Percentiles rank a stretch among this genome's conserved stretches.
phyloP scores from a whole-genome alignment of 352 stramenopile genomes.

The Phytopythium aichiense region DNA sequence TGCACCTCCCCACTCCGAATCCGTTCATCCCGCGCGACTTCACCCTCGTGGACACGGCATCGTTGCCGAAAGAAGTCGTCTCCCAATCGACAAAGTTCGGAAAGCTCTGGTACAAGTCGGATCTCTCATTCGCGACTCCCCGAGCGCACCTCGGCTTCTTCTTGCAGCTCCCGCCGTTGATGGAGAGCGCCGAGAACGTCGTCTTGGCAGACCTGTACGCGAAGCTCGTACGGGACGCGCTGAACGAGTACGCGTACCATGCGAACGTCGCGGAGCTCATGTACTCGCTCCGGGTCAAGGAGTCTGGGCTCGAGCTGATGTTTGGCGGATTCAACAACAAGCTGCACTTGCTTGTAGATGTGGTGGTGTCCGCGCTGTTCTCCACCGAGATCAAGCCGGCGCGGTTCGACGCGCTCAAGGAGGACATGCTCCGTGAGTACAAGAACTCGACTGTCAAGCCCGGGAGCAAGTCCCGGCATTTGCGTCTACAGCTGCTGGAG shows the following conservation, averaged over 20 bases:
- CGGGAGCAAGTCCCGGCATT: constrained; percentile 54
- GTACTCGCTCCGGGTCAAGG: constrained; percentile 66
- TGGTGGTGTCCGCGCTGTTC: constrained; percentile 57
- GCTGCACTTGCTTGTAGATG: constrained; percentile 50
- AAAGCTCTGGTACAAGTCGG: constrained; percentile 62
- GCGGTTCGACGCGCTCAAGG: constrained; percentile 58
- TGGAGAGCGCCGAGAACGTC: constrained; percentile 30
- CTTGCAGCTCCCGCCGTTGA: constrained; percentile 47
- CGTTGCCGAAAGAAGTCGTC: constrained; percentile 19
- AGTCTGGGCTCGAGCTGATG: constrained; percentile 55
- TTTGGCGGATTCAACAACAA: constrained; percentile 82
- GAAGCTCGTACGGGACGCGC: constrained; percentile 54
- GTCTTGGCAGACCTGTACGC: constrained; percentile 53
- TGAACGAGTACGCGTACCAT: constrained; percentile 75
- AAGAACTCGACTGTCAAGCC: constrained; percentile 61
- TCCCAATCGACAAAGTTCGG: constrained; percentile 36
- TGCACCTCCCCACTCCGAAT: constrained; percentile 57
- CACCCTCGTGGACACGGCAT: constrained; percentile 34
- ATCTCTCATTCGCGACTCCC: constrained; percentile 54
- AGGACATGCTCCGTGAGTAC: constrained; percentile 70
- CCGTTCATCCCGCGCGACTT: constrained; percentile 74
- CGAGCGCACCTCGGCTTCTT: constrained; percentile 53
- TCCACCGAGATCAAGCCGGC: constrained; percentile 34
- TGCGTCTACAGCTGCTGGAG: constrained; percentile 59
- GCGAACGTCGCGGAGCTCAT: constrained; percentile 68